Percentiles rank a stretch among this genome's conserved stretches.
Evolutionary conservation across 208 protist genomes (phyloP).

Genomic region (Leishmania aethiopica): DNA sequence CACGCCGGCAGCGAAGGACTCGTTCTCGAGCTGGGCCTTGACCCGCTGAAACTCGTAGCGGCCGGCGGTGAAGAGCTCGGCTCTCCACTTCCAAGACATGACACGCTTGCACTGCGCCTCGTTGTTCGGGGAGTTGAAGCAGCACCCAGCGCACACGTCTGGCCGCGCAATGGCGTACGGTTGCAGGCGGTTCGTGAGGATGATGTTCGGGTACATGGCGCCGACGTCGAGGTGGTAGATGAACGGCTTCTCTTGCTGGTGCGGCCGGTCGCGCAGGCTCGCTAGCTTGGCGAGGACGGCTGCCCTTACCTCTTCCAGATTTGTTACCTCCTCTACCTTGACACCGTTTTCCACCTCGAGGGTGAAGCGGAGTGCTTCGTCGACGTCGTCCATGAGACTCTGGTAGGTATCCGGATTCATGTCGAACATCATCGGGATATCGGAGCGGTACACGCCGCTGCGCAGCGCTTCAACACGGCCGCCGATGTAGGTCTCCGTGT

Average conservation of each 20-base stretch:
- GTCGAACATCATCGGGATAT: conserved; percentile 96
- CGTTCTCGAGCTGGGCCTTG: conserved; percentile 96
- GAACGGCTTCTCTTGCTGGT: conserved; percentile 86
- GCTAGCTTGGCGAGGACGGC: conserved; percentile 82
- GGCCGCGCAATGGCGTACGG: conserved; percentile 96
- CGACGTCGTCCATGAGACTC: conserved; percentile 94
- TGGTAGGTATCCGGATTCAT: conserved; percentile 93
- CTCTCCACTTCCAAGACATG: conserved; percentile 99
- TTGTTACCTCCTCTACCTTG: conserved; percentile 92
- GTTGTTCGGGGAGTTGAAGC: conserved; percentile 97
- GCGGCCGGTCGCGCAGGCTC: conserved; percentile 88
- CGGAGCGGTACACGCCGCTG: conserved; percentile 97
- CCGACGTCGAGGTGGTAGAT: conserved; percentile 99
- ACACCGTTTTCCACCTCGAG: conserved; percentile 90
- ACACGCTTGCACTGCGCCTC: conserved; percentile 95
- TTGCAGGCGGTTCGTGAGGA: conserved; percentile 99
- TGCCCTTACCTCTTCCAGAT: conserved; percentile 90
- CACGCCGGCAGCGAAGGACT: conserved; percentile 86
- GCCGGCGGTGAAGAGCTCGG: conserved; percentile 96
- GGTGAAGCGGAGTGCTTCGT: conserved; percentile 91
- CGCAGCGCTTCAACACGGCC: conserved; percentile 95
- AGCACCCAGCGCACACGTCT: conserved; percentile 97
- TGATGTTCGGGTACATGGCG: conserved; percentile 99
- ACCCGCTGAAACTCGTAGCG: conserved; percentile 95
- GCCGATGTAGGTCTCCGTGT: conserved; percentile 99